Conservation (phyloP, 345 rosid genomes). For the Microcos paniculata region DNA sequence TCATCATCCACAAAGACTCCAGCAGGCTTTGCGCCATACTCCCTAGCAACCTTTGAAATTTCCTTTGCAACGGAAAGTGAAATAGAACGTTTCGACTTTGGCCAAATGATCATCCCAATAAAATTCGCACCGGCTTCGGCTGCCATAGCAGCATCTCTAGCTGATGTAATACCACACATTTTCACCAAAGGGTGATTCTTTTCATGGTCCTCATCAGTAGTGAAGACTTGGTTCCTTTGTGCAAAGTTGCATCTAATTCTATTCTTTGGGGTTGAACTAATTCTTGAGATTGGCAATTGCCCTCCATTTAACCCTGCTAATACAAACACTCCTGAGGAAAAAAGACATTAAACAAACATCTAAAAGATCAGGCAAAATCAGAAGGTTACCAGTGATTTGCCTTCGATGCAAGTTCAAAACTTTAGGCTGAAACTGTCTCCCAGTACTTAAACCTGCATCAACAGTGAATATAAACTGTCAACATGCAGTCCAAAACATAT, state of each 20-base stretch:
- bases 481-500: not conserved
- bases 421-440: slow-evolving; percentile 3
- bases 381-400: not conserved
- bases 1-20: slow-evolving; percentile 93
- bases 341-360: not conserved
- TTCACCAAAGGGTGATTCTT: slow-evolving; percentile 3
- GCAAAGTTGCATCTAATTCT: not conserved
- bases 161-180: slow-evolving; percentile 7
- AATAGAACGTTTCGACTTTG: slow-evolving; percentile 78
- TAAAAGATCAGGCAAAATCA: not conserved
- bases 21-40: slow-evolving; percentile 66
- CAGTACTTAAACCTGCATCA: not conserved
- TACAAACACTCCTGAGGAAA: not conserved
- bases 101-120: slow-evolving; percentile 91
- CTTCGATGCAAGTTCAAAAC: not conserved
- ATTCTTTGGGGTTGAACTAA: not conserved
- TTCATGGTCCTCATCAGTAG: not conserved
- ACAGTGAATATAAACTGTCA: not conserved
- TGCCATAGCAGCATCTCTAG: slow-evolving; percentile 10
- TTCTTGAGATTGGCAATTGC: not conserved
- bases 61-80: slow-evolving; percentile 72
- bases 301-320: not conserved
- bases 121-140: slow-evolving; percentile 33
- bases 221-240: not conserved
- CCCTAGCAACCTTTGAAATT: slow-evolving; percentile 78